phyloP scores from a whole-genome alignment of 2,329 filamentous ascomycete genomes.

The Epichloe gansuensis region DNA sequence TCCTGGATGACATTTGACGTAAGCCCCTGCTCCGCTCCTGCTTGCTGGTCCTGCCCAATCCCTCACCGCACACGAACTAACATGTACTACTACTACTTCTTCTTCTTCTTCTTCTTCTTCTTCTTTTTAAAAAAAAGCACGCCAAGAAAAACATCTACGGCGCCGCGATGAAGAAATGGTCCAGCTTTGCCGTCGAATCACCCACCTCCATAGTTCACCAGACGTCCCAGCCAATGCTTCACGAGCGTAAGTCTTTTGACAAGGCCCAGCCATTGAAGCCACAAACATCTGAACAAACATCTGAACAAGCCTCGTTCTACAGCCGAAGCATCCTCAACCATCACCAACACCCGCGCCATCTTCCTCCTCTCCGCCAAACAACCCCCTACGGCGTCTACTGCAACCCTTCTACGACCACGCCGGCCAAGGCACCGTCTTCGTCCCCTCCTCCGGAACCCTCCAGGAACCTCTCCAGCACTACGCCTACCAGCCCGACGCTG shows the following conservation, averaged over 20 bases:
- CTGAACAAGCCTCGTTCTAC: constrained; percentile 1
- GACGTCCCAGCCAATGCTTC: constrained; percentile 61
- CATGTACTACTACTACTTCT: too few relatives aligned
- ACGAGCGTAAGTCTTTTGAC: constrained; percentile 48
- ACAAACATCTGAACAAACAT: too few relatives aligned
- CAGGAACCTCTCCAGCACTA: constrained; percentile 59
- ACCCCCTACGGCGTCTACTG: constrained; percentile 72
- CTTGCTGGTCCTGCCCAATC: too few relatives aligned
- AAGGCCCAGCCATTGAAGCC: too few relatives aligned
- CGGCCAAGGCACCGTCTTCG: constrained; percentile 68
- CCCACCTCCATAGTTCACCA: constrained; percentile 67
- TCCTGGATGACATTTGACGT: constrained; percentile 91
- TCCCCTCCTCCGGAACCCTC: constrained; percentile 47
- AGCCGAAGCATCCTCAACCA: constrained; percentile 56
- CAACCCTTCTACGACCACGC: constrained; percentile 82
- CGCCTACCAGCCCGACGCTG: constrained; percentile 55
- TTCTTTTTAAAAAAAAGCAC: constrained; percentile 39
- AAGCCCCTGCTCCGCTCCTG: background rate
- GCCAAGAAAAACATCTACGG: constrained; percentile 76
- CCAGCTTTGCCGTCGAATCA: constrained; percentile 63
- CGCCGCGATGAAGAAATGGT: constrained; percentile 89
- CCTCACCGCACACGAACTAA: too few relatives aligned
- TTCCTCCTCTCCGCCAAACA: constrained; percentile 72
- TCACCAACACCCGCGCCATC: constrained; percentile 78
- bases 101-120: too few relatives aligned